A percentile compares a stretch with the other conserved stretches of the same genome.
These are phyloP conservation scores for Ophiostoma sp. DNA, from an alignment of 2,329 filamentous ascomycete species.

Conservation along the genomic window DNA sequence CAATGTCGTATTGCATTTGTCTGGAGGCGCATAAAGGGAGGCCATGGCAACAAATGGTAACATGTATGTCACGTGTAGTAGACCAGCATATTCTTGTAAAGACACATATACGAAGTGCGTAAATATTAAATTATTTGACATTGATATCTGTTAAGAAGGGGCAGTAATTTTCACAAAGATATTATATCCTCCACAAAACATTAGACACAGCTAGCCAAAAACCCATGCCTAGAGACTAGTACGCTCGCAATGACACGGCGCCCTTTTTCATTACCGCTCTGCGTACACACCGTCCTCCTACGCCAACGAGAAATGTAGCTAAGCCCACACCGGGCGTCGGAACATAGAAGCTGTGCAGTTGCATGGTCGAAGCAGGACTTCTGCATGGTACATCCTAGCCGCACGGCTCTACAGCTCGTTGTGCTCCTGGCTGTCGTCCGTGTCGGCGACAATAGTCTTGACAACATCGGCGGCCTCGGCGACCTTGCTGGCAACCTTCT, in stretches of 20 bases:
- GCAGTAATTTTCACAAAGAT: neutral
- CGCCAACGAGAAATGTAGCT: neutral
- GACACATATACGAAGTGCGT: neutral
- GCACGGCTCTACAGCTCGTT: slow-evolving; percentile 53
- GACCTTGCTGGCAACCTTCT: slow-evolving; percentile 50
- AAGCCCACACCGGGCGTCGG: neutral
- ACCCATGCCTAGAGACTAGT: neutral
- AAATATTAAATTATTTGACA: neutral
- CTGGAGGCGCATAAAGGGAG: neutral
- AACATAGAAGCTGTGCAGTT: neutral
- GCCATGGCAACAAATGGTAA: neutral
- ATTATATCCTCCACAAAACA: neutral
- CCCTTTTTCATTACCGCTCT: neutral
- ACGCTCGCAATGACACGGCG: neutral
- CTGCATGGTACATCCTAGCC: neutral
- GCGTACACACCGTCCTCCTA: neutral
- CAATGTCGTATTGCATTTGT: neutral
- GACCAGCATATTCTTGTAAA: neutral
- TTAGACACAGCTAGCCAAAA: neutral
- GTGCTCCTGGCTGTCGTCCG: slow-evolving; percentile 58
- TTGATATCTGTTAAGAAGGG: neutral
- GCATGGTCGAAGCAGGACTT: neutral
- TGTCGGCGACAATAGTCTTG: slow-evolving; percentile 55
- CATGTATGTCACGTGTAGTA: neutral
- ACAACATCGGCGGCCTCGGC: slow-evolving; percentile 52